Conservation (phyloP, 225 moss, liverwort and hornwort genomes). For the Marchantia polymorpha region DNA sequence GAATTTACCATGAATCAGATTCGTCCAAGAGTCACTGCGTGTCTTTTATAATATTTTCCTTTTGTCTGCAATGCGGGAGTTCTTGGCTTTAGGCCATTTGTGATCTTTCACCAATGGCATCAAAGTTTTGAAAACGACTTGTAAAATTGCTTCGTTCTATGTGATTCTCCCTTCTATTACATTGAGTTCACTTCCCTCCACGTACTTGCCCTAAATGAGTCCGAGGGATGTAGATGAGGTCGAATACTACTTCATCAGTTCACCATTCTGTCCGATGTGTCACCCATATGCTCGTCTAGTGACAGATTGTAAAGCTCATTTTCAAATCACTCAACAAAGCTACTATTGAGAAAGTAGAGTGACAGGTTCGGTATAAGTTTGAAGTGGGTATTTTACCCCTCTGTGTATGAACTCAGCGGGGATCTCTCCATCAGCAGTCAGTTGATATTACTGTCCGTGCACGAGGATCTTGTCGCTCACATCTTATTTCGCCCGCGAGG, state of each 20-base stretch:
- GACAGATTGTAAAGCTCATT: neutral
- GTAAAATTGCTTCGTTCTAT: neutral
- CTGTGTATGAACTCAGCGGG: neutral
- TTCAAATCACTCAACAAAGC: neutral
- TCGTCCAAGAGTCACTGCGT: neutral
- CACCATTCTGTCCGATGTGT: neutral
- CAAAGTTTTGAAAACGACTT: neutral
- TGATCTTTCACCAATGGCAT: neutral
- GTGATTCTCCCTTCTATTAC: neutral
- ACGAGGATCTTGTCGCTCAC: slow-evolving; percentile 2
- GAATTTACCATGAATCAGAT: neutral
- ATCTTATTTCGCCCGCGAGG: neutral
- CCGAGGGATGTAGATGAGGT: neutral
- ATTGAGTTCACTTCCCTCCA: neutral
- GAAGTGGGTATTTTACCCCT: no score
- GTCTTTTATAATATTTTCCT: neutral
- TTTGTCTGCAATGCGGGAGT: neutral
- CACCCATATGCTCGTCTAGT: neutral
- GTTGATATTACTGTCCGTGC: neutral
- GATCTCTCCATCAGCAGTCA: neutral
- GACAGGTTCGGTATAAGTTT: neutral
- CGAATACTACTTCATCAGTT: neutral
- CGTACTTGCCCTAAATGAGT: neutral
- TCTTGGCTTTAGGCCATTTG: neutral
- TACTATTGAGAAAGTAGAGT: neutral